A percentile compares a stretch with the other conserved stretches of the same genome.
phyloP scores from a whole-genome alignment of 202 grass and related monocot species.

The Sporobolus alterniflorus region DNA sequence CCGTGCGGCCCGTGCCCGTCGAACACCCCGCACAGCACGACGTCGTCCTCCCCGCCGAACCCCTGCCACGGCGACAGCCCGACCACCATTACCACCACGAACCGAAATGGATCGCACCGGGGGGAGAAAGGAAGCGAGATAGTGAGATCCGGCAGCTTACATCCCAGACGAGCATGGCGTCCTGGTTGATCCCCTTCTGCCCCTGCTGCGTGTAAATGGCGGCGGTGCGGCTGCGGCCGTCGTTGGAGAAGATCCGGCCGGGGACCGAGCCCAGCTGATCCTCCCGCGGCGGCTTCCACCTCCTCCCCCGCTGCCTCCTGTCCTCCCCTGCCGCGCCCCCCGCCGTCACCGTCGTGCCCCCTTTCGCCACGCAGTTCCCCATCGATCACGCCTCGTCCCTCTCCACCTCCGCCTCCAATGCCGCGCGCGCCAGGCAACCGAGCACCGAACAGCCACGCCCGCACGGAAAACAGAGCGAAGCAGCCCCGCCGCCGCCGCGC shows the following conservation, averaged over 20 bases:
- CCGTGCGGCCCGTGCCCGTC: slow-evolving; percentile 95
- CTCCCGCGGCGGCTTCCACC: slow-evolving; percentile 65
- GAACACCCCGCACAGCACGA: slow-evolving; percentile 90
- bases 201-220: slow-evolving; percentile 94
- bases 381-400: slow-evolving; percentile 29
- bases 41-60: slow-evolving; percentile 67
- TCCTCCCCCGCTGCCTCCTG: slow-evolving; percentile 20
- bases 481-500: neutral
- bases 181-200: slow-evolving; percentile 96
- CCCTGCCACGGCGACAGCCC: slow-evolving; percentile 40
- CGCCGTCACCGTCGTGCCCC: slow-evolving; percentile 14
- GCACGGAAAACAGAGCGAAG: slow-evolving; percentile 13
- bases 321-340: slow-evolving; percentile 25
- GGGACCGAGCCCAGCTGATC: slow-evolving; percentile 70
- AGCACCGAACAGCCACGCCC: neutral
- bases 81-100: neutral
- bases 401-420: slow-evolving; percentile 18
- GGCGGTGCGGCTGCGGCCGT: slow-evolving; percentile 65
- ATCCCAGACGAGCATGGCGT: slow-evolving; percentile 99
- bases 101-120: neutral
- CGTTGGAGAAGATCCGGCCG: slow-evolving; percentile 96
- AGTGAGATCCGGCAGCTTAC: slow-evolving; percentile 44
- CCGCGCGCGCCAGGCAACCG: neutral
- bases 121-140: neutral
- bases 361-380: slow-evolving; percentile 53